Base-by-base conservation (phyloP, 345 rosid species). In the Populus deltoides region DNA sequence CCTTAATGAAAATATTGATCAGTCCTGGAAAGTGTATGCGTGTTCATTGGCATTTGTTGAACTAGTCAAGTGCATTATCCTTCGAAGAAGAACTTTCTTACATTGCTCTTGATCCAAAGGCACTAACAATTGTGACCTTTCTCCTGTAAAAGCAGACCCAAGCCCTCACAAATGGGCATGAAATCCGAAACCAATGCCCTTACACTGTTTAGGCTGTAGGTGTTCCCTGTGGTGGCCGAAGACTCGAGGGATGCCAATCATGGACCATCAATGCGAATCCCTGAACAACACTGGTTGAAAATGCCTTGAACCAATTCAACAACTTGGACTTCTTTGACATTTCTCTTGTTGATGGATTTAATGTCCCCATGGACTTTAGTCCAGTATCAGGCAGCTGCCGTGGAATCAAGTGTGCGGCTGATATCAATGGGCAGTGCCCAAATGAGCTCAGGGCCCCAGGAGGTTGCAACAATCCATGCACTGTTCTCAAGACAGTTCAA, bases 371-470 rank as follows among this genome's bases (percentile, higher is more conserved):
- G 88, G 81, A 80, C 41, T 86, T 89, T 20, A 83, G 84, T 36
- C 91, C 93, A n/a, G 86, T 90, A 0, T 74, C 67, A 0, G 79
- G 85, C 0, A 73, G 67, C n/a, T 87, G 90, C 47, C 86, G 78
- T 25, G 81, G 82, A 8, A 84, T 90, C 2, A 33, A 81, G 45
- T 92, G 97, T 65, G 72, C 79, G 0, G 92, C 92, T 0, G 86
- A 88, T 74, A 85, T 89, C 27, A 87, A 84, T 3, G 86, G 91
- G 27, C 92, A 89, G 83, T 89, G 93, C 24, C 94, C 97, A 0
- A 49, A n/a, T 43, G 78, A 3, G 2, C 70, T 92, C 1, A 86
- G 69, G 76, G 83, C 87, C 0, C 41, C 78, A 0, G 79, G 86
- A 1, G 85, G 87, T 2, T 86, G 85, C 33, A 80, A 82, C 25